Evolutionary conservation across 2,329 filamentous ascomycete genomes (phyloP).

Genomic region (Volutella citrinella): DNA sequence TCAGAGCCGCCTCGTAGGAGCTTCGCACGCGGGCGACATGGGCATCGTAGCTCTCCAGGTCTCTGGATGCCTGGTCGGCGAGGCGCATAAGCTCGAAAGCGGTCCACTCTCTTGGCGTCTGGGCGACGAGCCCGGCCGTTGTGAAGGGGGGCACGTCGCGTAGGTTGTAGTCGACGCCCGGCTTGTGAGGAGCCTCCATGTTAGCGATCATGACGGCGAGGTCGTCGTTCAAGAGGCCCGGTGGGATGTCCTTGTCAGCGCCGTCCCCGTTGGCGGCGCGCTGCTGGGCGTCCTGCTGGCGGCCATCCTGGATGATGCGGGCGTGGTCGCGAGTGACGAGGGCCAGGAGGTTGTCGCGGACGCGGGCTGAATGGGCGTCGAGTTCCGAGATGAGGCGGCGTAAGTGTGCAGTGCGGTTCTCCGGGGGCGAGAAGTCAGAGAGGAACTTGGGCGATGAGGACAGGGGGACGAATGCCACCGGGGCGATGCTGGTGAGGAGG

Average conservation of each 20-base stretch:
- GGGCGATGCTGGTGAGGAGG: constrained; percentile 19
- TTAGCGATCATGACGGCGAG: constrained; percentile 27
- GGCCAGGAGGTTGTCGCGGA: constrained; percentile 29
- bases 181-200: constrained; percentile 22
- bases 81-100: constrained; percentile 18
- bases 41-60: constrained; percentile 23
- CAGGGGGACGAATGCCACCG: constrained; percentile 36
- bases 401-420: constrained; percentile 14
- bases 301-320: constrained; percentile 26
- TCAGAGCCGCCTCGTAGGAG: constrained; percentile 20
- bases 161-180: constrained; percentile 7
- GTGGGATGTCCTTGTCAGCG: constrained; percentile 4
- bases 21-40: constrained; percentile 14
- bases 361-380: constrained; percentile 24
- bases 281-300: constrained; percentile 14
- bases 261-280: not conserved
- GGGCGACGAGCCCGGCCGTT: too few species aligned
- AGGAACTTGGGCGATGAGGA: too few species aligned
- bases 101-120: too few species aligned
- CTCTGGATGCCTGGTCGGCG: constrained; percentile 14
- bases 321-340: constrained; percentile 29
- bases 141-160: too few species aligned
- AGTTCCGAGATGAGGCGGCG: constrained; percentile 17
- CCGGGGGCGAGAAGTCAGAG: constrained; percentile 13
- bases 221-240: constrained; percentile 9